A percentile compares a stretch with the other conserved stretches of the same genome.
These are phyloP conservation scores for Calonectria naviculata DNA, from an alignment of 2,329 filamentous ascomycete species.

Conservation along the genomic window DNA sequence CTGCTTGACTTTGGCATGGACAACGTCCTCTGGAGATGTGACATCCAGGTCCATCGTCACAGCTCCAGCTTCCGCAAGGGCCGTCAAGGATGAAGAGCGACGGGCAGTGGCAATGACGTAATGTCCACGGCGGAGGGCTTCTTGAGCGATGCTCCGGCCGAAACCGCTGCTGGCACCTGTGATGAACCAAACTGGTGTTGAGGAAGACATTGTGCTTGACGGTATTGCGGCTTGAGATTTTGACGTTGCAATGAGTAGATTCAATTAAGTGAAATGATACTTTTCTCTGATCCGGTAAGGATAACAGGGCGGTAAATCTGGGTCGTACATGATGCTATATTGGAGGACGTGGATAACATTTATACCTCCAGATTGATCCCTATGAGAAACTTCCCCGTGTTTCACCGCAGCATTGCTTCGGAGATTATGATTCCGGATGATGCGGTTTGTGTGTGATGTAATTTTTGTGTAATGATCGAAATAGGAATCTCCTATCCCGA, in stretches of 20 bases:
- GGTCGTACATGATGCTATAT: no score
- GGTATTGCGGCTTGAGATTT: neutral
- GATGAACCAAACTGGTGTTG: conserved; percentile 57
- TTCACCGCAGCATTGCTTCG: no score
- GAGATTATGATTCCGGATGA: no score
- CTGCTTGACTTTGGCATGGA: conserved; percentile 22
- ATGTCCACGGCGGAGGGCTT: conserved; percentile 55
- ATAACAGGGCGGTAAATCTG: neutral
- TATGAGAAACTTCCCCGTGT: no score
- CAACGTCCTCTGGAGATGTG: conserved; percentile 15
- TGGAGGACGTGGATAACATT: neutral
- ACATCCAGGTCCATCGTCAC: conserved; percentile 23
- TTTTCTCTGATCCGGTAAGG: neutral
- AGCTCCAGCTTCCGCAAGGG: conserved; percentile 20
- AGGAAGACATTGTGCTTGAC: conserved; percentile 13
- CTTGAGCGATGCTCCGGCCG: conserved; percentile 55
- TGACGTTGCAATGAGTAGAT: neutral
- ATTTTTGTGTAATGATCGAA: neutral
- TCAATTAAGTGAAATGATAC: neutral
- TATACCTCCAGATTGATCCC: neutral
- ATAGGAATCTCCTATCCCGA: neutral
- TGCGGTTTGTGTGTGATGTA: no score
- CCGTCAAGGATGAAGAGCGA: conserved; percentile 32
- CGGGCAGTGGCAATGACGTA: conserved; percentile 59
- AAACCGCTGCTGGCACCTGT: conserved; percentile 58